These are phyloP conservation scores for Epichloe amarillans DNA, from an alignment of 2,329 filamentous ascomycete genomes.

Conservation along the genomic window DNA sequence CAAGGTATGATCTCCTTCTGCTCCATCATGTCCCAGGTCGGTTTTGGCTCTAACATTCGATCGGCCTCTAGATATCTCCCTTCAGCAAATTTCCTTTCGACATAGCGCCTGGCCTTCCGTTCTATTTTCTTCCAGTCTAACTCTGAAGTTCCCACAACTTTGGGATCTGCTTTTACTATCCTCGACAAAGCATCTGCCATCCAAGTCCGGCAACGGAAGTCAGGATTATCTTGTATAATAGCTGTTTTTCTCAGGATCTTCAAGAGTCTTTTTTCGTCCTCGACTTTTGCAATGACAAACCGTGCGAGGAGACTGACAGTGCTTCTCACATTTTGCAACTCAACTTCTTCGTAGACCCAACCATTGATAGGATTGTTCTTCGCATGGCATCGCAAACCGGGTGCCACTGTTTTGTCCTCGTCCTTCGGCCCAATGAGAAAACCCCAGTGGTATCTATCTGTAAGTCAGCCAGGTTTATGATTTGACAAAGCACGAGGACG, in stretches of 20 bases:
- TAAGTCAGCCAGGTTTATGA: neutral
- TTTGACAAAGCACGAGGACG: neutral
- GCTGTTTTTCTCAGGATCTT: constrained; percentile 18
- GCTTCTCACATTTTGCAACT: constrained; percentile 9
- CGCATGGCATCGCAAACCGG: constrained; percentile 19
- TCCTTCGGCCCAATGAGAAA: constrained; percentile 18
- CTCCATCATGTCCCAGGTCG: constrained; percentile 17
- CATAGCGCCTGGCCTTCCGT: constrained; percentile 20
- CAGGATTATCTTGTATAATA: constrained; percentile 19
- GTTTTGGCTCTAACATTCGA: constrained; percentile 12
- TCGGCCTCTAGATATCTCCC: constrained; percentile 10
- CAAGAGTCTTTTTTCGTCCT: constrained; percentile 19
- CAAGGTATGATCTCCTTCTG: constrained; percentile 13
- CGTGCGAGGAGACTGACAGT: constrained; percentile 22
- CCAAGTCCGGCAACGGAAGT: constrained; percentile 29
- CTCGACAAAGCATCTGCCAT: constrained; percentile 19
- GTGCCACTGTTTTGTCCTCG: no score
- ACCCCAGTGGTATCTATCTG: constrained; percentile 20
- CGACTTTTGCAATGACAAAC: constrained; percentile 25
- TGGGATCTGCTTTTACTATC: constrained; percentile 20
- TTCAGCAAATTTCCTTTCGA: constrained; percentile 16
- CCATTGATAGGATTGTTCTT: constrained; percentile 12
- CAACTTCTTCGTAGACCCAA: constrained; percentile 16
- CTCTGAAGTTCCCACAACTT: constrained; percentile 22
- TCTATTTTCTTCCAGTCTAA: constrained; percentile 26